Evolutionary conservation across 805 yeast genomes (phyloP).

Genomic region (Candida xiaguanensis): DNA sequence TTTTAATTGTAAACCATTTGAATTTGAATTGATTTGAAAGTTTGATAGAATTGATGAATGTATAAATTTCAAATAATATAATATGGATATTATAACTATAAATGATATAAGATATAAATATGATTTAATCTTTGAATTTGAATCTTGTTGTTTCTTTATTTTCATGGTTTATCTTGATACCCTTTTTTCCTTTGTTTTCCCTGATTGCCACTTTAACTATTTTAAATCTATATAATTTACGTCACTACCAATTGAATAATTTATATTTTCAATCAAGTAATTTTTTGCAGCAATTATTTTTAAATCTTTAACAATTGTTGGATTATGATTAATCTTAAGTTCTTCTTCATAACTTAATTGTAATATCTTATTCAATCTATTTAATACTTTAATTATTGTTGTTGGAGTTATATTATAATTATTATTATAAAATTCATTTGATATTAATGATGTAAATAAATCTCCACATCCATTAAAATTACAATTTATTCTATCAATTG

Average conservation of each 20-base stretch:
- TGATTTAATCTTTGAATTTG: too few relatives aligned
- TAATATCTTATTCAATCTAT: slow-evolving; percentile 27
- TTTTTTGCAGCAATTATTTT: slow-evolving; percentile 34
- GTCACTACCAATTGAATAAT: neutral
- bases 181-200: neutral
- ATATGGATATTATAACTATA: neutral
- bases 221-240: neutral
- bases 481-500: slow-evolving; percentile 51
- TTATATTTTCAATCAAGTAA: slow-evolving; percentile 15
- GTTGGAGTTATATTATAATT: slow-evolving; percentile 18
- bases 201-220: neutral
- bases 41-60: neutral
- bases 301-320: slow-evolving; percentile 29
- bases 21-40: neutral
- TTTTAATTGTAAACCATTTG: slow-evolving; percentile 30
- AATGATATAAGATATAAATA: neutral
- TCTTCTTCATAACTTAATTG: slow-evolving; percentile 23
- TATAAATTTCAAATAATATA: neutral
- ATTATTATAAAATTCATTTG: slow-evolving; percentile 42
- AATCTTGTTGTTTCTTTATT: too few relatives aligned
- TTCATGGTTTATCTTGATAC: slow-evolving; percentile 1
- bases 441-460: slow-evolving; percentile 58
- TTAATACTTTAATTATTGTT: slow-evolving; percentile 23
- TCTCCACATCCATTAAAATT: slow-evolving; percentile 75
- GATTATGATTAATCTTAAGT: slow-evolving; percentile 9